Base-by-base conservation (phyloP, 768 basidiomycete species). In the Rhodotorula paludigena region DNA sequence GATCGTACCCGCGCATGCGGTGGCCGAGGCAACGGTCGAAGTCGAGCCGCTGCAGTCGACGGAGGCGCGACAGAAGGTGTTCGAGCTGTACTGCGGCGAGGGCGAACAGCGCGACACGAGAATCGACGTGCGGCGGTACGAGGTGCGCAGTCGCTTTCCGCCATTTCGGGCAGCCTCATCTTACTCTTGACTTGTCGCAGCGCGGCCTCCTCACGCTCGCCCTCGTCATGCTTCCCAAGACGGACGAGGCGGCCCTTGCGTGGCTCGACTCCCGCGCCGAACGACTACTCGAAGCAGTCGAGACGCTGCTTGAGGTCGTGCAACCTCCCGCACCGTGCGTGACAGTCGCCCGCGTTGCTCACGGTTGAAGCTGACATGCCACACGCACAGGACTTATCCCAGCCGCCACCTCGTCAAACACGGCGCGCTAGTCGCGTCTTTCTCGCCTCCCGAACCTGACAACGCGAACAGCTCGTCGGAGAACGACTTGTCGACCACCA, bases 201-300 rank as follows among this genome's bases (percentile, higher is more conserved):
- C 58, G 64, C 25, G 64, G 64, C 7, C 11, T 30, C 9, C 53
- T 66, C n/a, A 48, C 45, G 28, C 64, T 66, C 39, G 59, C 36
- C 0, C 59, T 66, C 30, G 58, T 45, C 20, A 18, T 47, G 2
- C 15, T 47, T 7, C 63, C 63, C 1, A 18, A 42, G 6, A 38
- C 58, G 53, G 44, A 55, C 54, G 3, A 30, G 0, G 44, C 41
- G 7, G n/a, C 36, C 0, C 2, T 39, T 0, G 44, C 52, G 3
- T 56, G 58, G 64, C 52, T 66, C 38, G 58, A 60, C n/a, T 42
- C 30, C 2, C 36, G 48, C 5, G 59, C 64, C 25, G 44, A 55
- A 25, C 58, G 64, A 9, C 47, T 66, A 5, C 64, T 66, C 32
- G 64, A 66, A 16, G 64, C 58, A 10, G 64, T 66, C 30, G 64